These are phyloP conservation scores for Candida succiphila DNA, from an alignment of 805 yeast species.

Conservation along the genomic window DNA sequence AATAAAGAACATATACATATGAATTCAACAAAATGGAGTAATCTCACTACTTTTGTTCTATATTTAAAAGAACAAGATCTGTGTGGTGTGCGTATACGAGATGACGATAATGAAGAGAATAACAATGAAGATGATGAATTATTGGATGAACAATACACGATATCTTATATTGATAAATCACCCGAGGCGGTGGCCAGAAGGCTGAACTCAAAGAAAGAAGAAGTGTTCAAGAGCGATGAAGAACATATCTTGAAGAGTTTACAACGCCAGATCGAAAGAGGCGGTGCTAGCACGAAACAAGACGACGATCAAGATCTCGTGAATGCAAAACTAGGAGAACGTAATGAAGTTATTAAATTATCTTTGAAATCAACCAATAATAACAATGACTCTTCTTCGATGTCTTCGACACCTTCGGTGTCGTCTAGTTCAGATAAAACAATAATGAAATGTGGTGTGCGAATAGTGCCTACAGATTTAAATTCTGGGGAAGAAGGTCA, in stretches of 20 bases:
- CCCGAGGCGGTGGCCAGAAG: slow-evolving; percentile 35
- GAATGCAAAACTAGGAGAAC: slow-evolving; percentile 3
- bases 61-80: slow-evolving; percentile 47
- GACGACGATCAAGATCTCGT: slow-evolving; percentile 1
- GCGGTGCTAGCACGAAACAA: slow-evolving; percentile 1
- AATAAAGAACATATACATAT: slow-evolving; percentile 82
- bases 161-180: slow-evolving; percentile 43
- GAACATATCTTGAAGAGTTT: slow-evolving; percentile 31
- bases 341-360: slow-evolving; percentile 12
- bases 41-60: slow-evolving; percentile 58
- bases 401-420: neutral
- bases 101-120: slow-evolving; percentile 23
- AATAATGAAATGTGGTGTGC: slow-evolving; percentile 20
- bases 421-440: slow-evolving; percentile 5
- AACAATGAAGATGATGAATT: slow-evolving; percentile 21
- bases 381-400: neutral
- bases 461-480: slow-evolving; percentile 14
- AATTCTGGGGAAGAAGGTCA: slow-evolving; percentile 9
- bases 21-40: slow-evolving; percentile 78
- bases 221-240: slow-evolving; percentile 32
- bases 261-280: slow-evolving; percentile 40
- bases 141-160: slow-evolving; percentile 26
- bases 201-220: slow-evolving; percentile 26
- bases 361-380: too few relatives aligned
- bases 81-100: slow-evolving; percentile 34